These are phyloP conservation scores for Dionaea muscipula DNA, from an alignment of 179 eudicot genomes.

Conservation along the genomic window DNA sequence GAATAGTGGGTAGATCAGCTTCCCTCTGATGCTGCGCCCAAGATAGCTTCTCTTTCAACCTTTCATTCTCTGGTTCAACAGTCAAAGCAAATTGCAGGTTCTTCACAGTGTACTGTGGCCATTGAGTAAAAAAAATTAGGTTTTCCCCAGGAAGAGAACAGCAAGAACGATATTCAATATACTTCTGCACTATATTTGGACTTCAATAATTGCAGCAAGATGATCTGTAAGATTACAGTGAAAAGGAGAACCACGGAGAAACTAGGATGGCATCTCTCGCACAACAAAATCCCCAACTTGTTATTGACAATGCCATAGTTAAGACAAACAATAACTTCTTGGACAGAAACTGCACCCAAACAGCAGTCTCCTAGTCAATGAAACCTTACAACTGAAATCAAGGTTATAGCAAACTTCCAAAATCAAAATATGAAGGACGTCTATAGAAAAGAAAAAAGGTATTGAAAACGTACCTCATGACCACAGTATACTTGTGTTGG, in stretches of 20 bases:
- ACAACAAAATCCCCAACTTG: too few relatives aligned
- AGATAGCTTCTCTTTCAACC: conserved; percentile 39
- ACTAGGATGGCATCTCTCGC: too few relatives aligned
- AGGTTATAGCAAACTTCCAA: too few relatives aligned
- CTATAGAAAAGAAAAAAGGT: too few relatives aligned
- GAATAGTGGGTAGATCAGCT: conserved; percentile 64
- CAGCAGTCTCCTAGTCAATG: too few relatives aligned
- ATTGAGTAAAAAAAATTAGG: background rate
- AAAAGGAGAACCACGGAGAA: too few relatives aligned
- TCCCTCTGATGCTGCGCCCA: conserved; percentile 74
- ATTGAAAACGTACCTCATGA: conserved; percentile 56
- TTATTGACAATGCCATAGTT: too few relatives aligned
- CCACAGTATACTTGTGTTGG: conserved; percentile 88
- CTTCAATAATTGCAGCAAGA: background rate
- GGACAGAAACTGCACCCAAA: too few relatives aligned
- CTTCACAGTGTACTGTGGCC: conserved; percentile 70
- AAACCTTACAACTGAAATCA: too few relatives aligned
- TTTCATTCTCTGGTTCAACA: conserved; percentile 74
- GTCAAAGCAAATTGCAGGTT: conserved; percentile 86
- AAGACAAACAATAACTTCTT: too few relatives aligned
- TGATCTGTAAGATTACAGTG: background rate
- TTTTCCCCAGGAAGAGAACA: background rate
- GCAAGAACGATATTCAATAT: background rate
- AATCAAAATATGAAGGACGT: too few relatives aligned
- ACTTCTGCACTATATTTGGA: background rate